phyloP scores from a whole-genome alignment of 441 rosid genomes.

The Syzygium malaccense region DNA sequence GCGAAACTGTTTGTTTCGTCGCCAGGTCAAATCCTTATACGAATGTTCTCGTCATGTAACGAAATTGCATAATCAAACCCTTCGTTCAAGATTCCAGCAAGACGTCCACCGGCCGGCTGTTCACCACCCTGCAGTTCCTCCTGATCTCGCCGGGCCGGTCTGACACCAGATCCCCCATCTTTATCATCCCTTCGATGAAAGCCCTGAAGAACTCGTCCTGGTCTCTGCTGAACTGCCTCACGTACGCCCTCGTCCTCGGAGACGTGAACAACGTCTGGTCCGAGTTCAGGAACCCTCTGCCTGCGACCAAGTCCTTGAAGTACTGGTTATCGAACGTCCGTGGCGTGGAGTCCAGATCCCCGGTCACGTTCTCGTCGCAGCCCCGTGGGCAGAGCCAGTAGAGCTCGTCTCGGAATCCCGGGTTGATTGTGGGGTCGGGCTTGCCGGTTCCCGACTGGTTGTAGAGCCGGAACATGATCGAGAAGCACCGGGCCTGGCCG shows the following conservation, averaged over 20 bases:
- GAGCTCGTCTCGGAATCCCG: conserved; percentile 41
- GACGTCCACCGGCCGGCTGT: conserved; percentile 20
- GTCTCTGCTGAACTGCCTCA: conserved; percentile 37
- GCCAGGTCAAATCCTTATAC: not conserved
- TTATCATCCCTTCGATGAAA: conserved; percentile 74
- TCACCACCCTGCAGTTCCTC: conserved; percentile 58
- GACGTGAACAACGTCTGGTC: conserved; percentile 68
- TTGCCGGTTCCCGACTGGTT: conserved; percentile 77
- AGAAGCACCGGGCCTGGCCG: conserved; percentile 81
- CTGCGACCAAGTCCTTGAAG: conserved; percentile 69
- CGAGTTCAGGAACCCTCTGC: conserved; percentile 84
- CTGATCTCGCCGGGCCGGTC: conserved; percentile 74
- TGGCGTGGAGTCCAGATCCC: conserved; percentile 71
- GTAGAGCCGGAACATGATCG: conserved; percentile 76
- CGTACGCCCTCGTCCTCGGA: conserved; percentile 41
- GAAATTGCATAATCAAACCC: not conserved
- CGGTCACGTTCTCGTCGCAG: conserved; percentile 66
- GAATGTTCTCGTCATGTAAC: not conserved
- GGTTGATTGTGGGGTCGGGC: conserved; percentile 62
- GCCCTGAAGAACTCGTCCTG: conserved; percentile 53
- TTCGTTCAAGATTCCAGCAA: conserved; percentile 22
- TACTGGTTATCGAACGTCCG: conserved; percentile 57
- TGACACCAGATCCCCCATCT: conserved; percentile 76
- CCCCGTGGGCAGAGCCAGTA: conserved; percentile 55
- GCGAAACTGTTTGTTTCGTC: not conserved